A percentile compares a stretch with the other conserved stretches of the same genome.
phyloP scores from a whole-genome alignment of 2,329 filamentous ascomycete genomes.

The Ophiostoma himal-ulmi region DNA sequence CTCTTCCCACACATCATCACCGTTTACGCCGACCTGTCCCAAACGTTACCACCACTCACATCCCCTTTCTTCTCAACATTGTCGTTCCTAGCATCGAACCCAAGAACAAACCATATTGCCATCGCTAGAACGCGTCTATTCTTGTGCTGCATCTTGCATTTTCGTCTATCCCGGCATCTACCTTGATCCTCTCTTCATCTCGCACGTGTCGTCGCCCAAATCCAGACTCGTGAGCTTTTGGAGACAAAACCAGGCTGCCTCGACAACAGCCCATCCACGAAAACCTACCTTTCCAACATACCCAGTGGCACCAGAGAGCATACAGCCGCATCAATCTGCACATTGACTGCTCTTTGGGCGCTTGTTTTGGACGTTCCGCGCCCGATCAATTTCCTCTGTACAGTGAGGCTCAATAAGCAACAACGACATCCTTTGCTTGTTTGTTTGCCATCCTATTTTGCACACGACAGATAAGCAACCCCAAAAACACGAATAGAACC shows the following conservation, averaged over 20 bases:
- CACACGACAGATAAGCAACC: neutral
- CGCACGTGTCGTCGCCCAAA: neutral
- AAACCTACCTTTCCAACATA: neutral
- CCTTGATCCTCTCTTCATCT: neutral
- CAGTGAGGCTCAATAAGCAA: slow-evolving; percentile 1
- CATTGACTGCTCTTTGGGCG: neutral
- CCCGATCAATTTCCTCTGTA: neutral
- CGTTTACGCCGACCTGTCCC: neutral
- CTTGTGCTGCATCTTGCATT: neutral
- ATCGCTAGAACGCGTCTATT: neutral
- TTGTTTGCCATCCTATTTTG: neutral
- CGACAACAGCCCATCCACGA: neutral
- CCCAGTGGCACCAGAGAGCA: neutral
- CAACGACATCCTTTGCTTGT: neutral
- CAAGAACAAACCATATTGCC: neutral
- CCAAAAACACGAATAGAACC: neutral
- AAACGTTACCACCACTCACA: neutral
- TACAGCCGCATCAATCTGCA: neutral
- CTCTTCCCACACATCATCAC: slow-evolving; percentile 8
- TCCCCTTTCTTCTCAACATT: neutral
- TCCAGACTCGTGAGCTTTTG: slow-evolving; percentile 1
- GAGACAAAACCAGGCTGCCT: neutral
- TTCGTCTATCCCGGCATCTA: neutral
- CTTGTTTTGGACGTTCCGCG: neutral
- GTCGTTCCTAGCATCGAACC: neutral